Evolutionary conservation across 2,329 filamentous ascomycete species (phyloP).

Genomic region (Colletotrichum noveboracense): DNA sequence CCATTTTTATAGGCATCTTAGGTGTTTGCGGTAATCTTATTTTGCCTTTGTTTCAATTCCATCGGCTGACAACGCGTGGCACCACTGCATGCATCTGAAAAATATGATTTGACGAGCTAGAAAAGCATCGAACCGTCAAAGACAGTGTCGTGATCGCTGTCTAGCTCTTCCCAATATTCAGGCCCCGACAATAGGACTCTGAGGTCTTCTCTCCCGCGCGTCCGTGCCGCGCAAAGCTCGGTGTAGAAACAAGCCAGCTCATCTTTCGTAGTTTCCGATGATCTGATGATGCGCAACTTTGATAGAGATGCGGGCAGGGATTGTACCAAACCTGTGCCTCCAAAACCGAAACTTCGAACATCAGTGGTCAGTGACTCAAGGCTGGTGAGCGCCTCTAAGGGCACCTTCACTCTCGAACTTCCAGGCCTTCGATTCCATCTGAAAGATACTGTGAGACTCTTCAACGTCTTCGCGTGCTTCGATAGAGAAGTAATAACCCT

Average conservation of each 20-base stretch:
- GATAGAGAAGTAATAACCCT: neutral
- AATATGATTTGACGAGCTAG: neutral
- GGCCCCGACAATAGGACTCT: neutral
- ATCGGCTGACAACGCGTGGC: neutral
- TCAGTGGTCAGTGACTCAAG: slow-evolving; percentile 6
- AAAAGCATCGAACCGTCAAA: neutral
- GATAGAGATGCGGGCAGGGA: neutral
- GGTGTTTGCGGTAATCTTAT: neutral
- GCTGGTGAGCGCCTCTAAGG: neutral
- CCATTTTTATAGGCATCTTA: neutral
- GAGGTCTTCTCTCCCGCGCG: neutral
- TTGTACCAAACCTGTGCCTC: neutral
- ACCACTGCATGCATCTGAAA: neutral
- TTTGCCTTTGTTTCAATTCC: neutral
- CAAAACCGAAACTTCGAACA: neutral
- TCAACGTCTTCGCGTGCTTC: neutral
- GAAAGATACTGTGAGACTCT: neutral
- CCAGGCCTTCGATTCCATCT: neutral
- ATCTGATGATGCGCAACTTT: neutral
- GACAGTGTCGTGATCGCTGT: neutral
- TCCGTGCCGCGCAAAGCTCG: neutral
- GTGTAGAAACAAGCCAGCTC: neutral
- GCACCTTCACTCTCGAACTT: neutral
- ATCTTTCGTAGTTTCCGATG: neutral
- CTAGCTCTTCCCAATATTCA: neutral